Percentiles rank a stretch among this genome's conserved stretches.
Evolutionary conservation across 1,284 basidiomycete genomes (phyloP).

Genomic region (Volvariella volvacea): DNA sequence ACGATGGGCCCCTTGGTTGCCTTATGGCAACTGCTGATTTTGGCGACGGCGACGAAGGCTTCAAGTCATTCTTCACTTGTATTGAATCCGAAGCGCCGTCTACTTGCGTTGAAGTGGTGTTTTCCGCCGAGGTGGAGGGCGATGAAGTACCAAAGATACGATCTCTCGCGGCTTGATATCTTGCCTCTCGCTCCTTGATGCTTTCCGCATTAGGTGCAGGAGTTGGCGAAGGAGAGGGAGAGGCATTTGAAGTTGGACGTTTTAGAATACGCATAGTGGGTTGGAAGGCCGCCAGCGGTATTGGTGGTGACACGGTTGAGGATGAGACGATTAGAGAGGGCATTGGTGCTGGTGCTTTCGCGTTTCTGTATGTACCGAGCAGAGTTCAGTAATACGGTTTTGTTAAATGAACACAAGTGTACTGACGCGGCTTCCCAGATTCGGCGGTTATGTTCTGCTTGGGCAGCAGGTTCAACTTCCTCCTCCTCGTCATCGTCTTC

Average conservation of each 20-base stretch:
- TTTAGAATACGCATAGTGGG: slow-evolving; percentile 38
- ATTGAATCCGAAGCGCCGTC: too few relatives aligned
- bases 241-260: slow-evolving; percentile 24
- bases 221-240: slow-evolving; percentile 16
- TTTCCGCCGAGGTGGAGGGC: too few relatives aligned
- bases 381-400: too few relatives aligned
- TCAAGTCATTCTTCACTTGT: too few relatives aligned
- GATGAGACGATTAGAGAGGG: slow-evolving; percentile 29
- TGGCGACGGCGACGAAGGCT: too few relatives aligned
- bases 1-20: too few relatives aligned
- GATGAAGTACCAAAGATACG: slow-evolving; percentile 42
- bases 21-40: too few relatives aligned
- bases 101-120: too few relatives aligned
- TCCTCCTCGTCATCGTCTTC: slow-evolving; percentile 32
- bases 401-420: neutral
- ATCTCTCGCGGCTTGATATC: slow-evolving; percentile 36
- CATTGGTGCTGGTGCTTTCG: slow-evolving; percentile 33
- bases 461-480: slow-evolving; percentile 17
- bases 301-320: slow-evolving; percentile 17
- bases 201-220: slow-evolving; percentile 22
- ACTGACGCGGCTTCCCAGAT: slow-evolving; percentile 41
- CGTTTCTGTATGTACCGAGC: slow-evolving; percentile 35
- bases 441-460: slow-evolving; percentile 29
- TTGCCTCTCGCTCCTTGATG: slow-evolving; percentile 32
- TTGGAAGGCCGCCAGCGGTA: slow-evolving; percentile 31